A percentile compares a stretch with the other conserved stretches of the same genome.
Evolutionary conservation across 805 yeast genomes (phyloP).

Genomic region (Zygoascus tannicola): DNA sequence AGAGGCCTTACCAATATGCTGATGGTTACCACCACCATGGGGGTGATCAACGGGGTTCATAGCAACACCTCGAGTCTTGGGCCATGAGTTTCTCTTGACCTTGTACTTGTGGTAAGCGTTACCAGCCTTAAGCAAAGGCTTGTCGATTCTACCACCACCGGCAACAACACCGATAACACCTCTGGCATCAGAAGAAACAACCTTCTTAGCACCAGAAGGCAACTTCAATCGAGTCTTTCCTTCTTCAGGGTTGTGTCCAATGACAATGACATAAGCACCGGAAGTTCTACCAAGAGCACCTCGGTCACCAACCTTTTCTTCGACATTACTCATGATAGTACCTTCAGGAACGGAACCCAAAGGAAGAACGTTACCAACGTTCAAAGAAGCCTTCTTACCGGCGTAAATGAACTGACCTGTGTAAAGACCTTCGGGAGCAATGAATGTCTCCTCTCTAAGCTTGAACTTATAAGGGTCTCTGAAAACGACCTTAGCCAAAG

Average conservation of each 20-base stretch:
- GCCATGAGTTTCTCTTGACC: constrained; percentile 99
- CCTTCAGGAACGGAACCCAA: constrained; percentile 98
- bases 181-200: constrained; percentile 91
- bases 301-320: constrained; percentile 98
- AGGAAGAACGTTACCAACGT: constrained; percentile 90
- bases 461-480: constrained; percentile 99
- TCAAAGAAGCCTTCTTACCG: constrained; percentile 96
- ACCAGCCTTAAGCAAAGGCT: constrained; percentile 99
- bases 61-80: constrained; percentile 99
- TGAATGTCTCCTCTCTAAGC: constrained; percentile 95
- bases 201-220: constrained; percentile 98
- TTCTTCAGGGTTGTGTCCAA: constrained; percentile 99
- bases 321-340: constrained; percentile 97
- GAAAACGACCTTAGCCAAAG: constrained; percentile 97
- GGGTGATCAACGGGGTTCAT: constrained; percentile 99
- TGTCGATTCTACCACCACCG: constrained; percentile 99
- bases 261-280: constrained; percentile 97
- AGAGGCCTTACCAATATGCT: constrained; percentile 99
- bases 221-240: constrained; percentile 98
- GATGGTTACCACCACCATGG: constrained; percentile 99
- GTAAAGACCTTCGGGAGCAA: constrained; percentile 99
- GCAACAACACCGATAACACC: constrained; percentile 99
- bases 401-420: constrained; percentile 99
- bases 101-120: constrained; percentile 99
- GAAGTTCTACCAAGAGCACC: constrained; percentile 99